These are phyloP conservation scores for Starmerella davenportii DNA, from an alignment of 805 yeast species.

Conservation along the genomic window DNA sequence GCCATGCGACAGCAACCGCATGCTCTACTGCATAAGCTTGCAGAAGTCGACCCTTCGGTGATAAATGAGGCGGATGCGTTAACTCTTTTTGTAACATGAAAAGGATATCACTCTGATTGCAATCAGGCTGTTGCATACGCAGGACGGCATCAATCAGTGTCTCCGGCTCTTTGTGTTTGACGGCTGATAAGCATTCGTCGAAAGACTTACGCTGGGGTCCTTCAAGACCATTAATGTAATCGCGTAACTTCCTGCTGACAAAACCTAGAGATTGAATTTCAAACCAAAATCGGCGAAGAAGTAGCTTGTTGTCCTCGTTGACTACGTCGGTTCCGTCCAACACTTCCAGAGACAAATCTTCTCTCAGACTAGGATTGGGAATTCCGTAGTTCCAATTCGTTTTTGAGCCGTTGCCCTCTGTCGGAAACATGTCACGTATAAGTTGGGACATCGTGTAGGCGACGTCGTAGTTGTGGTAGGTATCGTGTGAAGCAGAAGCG, in stretches of 20 bases:
- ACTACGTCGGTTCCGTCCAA: not conserved
- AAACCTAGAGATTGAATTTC: not conserved
- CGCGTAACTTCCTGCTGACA: not conserved
- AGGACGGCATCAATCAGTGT: conserved; percentile 1
- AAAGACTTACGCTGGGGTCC: not conserved
- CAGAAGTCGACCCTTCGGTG: not conserved
- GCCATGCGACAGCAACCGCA: conserved; percentile 5
- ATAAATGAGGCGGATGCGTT: not conserved
- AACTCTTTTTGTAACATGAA: not conserved
- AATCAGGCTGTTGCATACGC: conserved; percentile 1
- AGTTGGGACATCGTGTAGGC: not conserved
- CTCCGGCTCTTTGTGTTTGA: not conserved
- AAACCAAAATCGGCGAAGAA: too few species aligned
- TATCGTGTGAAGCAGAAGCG: conserved; percentile 5
- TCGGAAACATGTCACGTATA: not conserved
- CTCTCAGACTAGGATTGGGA: too few species aligned
- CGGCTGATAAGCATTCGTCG: not conserved
- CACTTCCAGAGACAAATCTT: not conserved
- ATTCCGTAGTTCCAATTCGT: too few species aligned
- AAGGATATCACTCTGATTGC: not conserved
- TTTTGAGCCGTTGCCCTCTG: not conserved
- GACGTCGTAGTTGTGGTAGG: not conserved
- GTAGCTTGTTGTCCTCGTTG: not conserved
- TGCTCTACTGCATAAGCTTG: conserved; percentile 3
- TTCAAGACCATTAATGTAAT: not conserved